phyloP scores from a whole-genome alignment of 2,329 filamentous ascomycete species.

The Mariannaea elegans region DNA sequence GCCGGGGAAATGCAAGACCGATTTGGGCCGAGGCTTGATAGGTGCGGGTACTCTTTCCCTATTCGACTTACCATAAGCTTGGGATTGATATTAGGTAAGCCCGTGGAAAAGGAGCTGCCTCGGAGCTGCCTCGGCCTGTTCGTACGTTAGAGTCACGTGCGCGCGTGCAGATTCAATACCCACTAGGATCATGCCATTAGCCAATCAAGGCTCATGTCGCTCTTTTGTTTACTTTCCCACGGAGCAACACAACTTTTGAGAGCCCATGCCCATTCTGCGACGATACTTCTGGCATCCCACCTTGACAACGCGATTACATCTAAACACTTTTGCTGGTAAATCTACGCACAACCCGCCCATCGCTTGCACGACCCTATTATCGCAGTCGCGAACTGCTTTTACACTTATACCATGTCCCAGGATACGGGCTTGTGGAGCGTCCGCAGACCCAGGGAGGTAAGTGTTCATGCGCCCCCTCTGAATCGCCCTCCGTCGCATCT shows the following conservation, averaged over 20 bases:
- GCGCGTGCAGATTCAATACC: slow-evolving; percentile 16
- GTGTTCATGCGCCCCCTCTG: slow-evolving; percentile 37
- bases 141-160: slow-evolving; percentile 35
- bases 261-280: slow-evolving; percentile 14
- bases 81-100: slow-evolving; percentile 7
- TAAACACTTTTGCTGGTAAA: slow-evolving; percentile 10
- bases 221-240: slow-evolving; percentile 55
- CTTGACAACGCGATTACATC: slow-evolving; percentile 27
- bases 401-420: slow-evolving; percentile 73
- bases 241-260: slow-evolving; percentile 47
- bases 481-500: slow-evolving; percentile 28
- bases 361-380: slow-evolving; percentile 23
- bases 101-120: background rate
- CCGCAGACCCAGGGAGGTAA: slow-evolving; percentile 88
- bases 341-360: slow-evolving; percentile 2
- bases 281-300: slow-evolving; percentile 34
- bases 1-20: slow-evolving; percentile 37
- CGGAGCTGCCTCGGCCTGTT: slow-evolving; percentile 11
- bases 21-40: slow-evolving; percentile 45
- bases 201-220: slow-evolving; percentile 39
- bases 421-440: slow-evolving; percentile 90
- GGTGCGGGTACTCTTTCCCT: slow-evolving; percentile 20
- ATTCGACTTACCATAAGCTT: background rate
- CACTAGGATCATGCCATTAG: background rate
- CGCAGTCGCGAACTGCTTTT: slow-evolving; percentile 28